A percentile compares a stretch with the other conserved stretches of the same genome.
Conservation (phyloP, 495 filamentous ascomycete genomes). For the Penicillium fimorum region DNA sequence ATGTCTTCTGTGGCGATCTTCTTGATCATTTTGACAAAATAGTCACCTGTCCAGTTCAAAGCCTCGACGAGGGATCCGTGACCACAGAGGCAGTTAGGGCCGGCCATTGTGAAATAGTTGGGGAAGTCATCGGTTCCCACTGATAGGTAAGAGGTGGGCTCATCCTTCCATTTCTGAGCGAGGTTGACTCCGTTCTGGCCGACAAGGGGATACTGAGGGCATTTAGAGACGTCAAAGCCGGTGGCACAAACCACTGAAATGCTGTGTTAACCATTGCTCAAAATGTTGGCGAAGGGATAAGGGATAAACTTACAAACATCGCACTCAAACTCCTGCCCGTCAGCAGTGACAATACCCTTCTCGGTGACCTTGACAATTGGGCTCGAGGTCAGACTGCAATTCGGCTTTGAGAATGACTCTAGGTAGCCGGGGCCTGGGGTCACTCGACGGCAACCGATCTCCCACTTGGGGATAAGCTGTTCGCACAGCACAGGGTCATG, state of each 20-base stretch:
- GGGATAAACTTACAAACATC: constrained; percentile 31
- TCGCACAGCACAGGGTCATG: constrained; percentile 32
- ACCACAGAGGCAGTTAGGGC: constrained; percentile 37
- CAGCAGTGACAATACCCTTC: constrained; percentile 42
- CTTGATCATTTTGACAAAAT: constrained; percentile 51
- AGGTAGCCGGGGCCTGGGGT: constrained; percentile 46
- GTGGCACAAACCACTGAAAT: neutral
- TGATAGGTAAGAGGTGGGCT: constrained; percentile 31
- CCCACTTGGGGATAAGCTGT: constrained; percentile 46
- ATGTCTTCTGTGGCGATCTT: constrained; percentile 49
- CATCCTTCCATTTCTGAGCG: constrained; percentile 31
- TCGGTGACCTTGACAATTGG: constrained; percentile 33
- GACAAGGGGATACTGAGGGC: constrained; percentile 37
- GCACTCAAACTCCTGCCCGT: constrained; percentile 45
- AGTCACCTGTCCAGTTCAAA: constrained; percentile 50
- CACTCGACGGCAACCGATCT: constrained; percentile 49
- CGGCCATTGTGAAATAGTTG: constrained; percentile 39
- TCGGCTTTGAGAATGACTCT: constrained; percentile 36
- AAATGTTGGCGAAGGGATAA: neutral
- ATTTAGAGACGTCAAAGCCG: constrained; percentile 28
- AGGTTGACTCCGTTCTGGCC: constrained; percentile 38
- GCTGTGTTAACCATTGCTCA: neutral
- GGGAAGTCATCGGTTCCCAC: constrained; percentile 28
- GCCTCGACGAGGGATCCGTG: constrained; percentile 45
- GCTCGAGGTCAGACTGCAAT: constrained; percentile 28